A percentile compares a stretch with the other conserved stretches of the same genome.
Evolutionary conservation across 2,329 filamentous ascomycete genomes (phyloP).

Genomic region (Diaporthe sp.): DNA sequence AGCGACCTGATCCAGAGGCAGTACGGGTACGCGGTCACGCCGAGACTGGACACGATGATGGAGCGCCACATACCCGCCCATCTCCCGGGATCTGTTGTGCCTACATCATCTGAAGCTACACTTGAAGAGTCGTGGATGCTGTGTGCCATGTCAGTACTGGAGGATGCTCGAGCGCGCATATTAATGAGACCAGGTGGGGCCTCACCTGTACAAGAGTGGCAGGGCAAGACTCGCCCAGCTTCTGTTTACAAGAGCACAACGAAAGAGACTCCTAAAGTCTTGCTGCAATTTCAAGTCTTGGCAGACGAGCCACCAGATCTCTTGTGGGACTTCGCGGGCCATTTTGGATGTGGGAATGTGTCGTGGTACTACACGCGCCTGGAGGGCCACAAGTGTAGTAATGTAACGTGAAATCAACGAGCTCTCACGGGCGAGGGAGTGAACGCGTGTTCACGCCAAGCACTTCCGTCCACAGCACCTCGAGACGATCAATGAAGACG

Average conservation of each 20-base stretch:
- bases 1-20: slow-evolving; percentile 76
- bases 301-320: slow-evolving; percentile 73
- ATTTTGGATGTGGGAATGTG: slow-evolving; percentile 26
- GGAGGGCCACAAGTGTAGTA: background rate
- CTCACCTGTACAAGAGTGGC: slow-evolving; percentile 74
- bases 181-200: slow-evolving; percentile 16
- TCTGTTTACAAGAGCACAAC: slow-evolving; percentile 68
- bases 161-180: background rate
- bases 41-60: slow-evolving; percentile 75
- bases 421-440: background rate
- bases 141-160: slow-evolving; percentile 18
- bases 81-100: slow-evolving; percentile 56
- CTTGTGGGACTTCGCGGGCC: slow-evolving; percentile 60
- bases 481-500: background rate
- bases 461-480: background rate
- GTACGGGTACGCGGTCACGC: slow-evolving; percentile 76
- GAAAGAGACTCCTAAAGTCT: slow-evolving; percentile 74
- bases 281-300: slow-evolving; percentile 68
- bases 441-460: background rate
- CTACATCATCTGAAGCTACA: slow-evolving; percentile 57
- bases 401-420: background rate
- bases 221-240: slow-evolving; percentile 71
- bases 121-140: slow-evolving; percentile 64
- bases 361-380: background rate
- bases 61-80: slow-evolving; percentile 78